These are phyloP conservation scores for Brassica carinata DNA, from an alignment of 345 rosid genomes.

Conservation along the genomic window DNA sequence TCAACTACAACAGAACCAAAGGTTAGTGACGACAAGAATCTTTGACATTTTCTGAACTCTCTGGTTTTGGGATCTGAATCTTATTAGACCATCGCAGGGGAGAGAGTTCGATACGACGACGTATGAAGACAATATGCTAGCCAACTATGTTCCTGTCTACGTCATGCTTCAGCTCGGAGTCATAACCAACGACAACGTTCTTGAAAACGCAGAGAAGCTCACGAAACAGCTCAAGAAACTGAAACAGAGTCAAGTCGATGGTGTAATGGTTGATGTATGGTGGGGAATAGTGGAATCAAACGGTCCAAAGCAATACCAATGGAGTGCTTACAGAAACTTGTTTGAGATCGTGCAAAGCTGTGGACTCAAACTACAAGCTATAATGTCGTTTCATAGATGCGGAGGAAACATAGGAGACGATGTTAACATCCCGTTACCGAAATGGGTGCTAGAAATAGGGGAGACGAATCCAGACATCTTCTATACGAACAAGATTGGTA, in stretches of 20 bases:
- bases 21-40: constrained; percentile 21
- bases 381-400: constrained; percentile 88
- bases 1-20: constrained; percentile 26
- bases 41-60: background rate
- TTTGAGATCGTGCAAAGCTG: constrained; percentile 52
- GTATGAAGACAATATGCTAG: constrained; percentile 46
- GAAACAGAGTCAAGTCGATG: constrained; percentile 62
- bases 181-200: constrained; percentile 57
- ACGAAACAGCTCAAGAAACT: constrained; percentile 63
- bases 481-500: constrained; percentile 61
- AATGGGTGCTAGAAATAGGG: constrained; percentile 72
- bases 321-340: constrained; percentile 78
- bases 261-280: constrained; percentile 83
- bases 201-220: constrained; percentile 48
- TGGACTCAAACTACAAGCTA: constrained; percentile 66
- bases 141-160: constrained; percentile 70
- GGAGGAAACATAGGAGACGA: constrained; percentile 88
- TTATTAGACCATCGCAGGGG: constrained; percentile 41
- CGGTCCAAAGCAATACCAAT: constrained; percentile 66
- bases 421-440: constrained; percentile 72
- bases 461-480: constrained; percentile 74
- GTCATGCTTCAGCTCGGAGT: constrained; percentile 86
- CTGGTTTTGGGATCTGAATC: background rate
- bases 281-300: constrained; percentile 77
- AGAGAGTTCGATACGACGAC: constrained; percentile 9